Base-by-base conservation (phyloP, 2,329 filamentous ascomycete species). In the Bimuria novae-zelandiae region DNA sequence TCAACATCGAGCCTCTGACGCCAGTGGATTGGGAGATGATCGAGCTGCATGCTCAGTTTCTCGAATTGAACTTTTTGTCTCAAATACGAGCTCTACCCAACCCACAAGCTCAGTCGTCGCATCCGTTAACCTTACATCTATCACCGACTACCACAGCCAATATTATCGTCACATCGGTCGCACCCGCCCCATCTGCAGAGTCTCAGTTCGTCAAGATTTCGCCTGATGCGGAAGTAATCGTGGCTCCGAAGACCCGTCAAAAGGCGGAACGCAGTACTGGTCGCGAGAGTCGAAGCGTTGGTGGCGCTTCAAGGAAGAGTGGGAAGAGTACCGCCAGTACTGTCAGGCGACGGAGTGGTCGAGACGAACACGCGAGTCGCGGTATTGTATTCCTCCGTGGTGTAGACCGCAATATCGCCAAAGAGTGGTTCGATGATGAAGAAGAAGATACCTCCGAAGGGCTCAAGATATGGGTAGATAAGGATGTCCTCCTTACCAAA, bases 21-120 rank as follows among this genome's bases (percentile, higher is more conserved):
- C 86, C 93, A 1, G 91, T 95, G 53, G 94, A 99, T 71, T 99
- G 94, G 94, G 94, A 99, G 76, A 96, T 97, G 66, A 97, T 99
- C 64, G 94, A 99, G 75, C 80, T 99, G 1, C 94, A 99, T 77
- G 94, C 94, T 4, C 94, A 89, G 14, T 99, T 97, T 69, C 80
- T 99, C 45, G 94, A 99, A 70, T 81, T 97, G 60, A 97, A 99
- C 73, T 86, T 99, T 47, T 80, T 96, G 27, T 89, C 88, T 39
- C 94, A 99, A 77, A 92, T 99, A 63, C 88, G 94, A 65, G 93
- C 93, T 16, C 80, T 99, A 19, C 93, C 93, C 21, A 97, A 97
- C 72, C 93, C 93, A 16, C 79, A 82, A 21, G 71, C 80, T 14
- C 77, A 84, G 12, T 77, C 80, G 30, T 78, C 86, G 23, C 92